Conservation (phyloP, 2,329 filamentous ascomycete species). For the Coccinonectria pachysandricola region DNA sequence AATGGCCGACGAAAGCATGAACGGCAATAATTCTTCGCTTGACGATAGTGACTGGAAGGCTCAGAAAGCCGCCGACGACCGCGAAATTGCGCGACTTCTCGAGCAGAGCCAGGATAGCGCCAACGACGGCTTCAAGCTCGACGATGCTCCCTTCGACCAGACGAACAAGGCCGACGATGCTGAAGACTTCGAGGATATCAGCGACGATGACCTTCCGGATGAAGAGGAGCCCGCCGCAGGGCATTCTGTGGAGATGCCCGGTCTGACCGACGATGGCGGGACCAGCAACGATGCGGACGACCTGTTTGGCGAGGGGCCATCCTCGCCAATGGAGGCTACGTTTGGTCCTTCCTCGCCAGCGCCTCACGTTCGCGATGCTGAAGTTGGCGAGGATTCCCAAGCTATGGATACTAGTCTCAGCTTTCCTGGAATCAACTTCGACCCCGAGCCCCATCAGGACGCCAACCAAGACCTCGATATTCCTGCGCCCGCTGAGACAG, state of each 20-base stretch:
- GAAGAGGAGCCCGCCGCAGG: slow-evolving; percentile 51
- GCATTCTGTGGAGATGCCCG: slow-evolving; percentile 38
- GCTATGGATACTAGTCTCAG: slow-evolving; percentile 22
- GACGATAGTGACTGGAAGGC: slow-evolving; percentile 28
- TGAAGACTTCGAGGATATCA: slow-evolving; percentile 81
- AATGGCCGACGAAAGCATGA: slow-evolving; percentile 25
- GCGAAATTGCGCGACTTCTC: slow-evolving; percentile 34
- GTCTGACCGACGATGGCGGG: slow-evolving; percentile 48
- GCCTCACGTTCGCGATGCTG: slow-evolving; percentile 31
- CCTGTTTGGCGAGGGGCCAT: slow-evolving; percentile 55
- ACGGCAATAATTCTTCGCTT: slow-evolving; percentile 25
- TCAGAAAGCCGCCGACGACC: slow-evolving; percentile 40
- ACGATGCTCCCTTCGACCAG: slow-evolving; percentile 44
- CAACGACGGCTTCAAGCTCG: slow-evolving; percentile 31
- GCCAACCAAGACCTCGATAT: slow-evolving; percentile 52
- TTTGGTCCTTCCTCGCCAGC: slow-evolving; percentile 34
- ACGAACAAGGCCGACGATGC: slow-evolving; percentile 85
- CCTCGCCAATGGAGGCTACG: slow-evolving; percentile 35
- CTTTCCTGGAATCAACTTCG: slow-evolving; percentile 37
- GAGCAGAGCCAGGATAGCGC: slow-evolving; percentile 30
- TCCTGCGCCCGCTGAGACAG: slow-evolving; percentile 60
- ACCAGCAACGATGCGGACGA: slow-evolving; percentile 54
- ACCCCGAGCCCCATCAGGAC: slow-evolving; percentile 34
- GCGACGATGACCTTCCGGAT: slow-evolving; percentile 81
- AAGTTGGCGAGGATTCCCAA: slow-evolving; percentile 25